Percentiles rank a stretch among this genome's conserved stretches.
Evolutionary conservation across 1,284 basidiomycete species (phyloP).

Genomic region (Polyporus tsugae): DNA sequence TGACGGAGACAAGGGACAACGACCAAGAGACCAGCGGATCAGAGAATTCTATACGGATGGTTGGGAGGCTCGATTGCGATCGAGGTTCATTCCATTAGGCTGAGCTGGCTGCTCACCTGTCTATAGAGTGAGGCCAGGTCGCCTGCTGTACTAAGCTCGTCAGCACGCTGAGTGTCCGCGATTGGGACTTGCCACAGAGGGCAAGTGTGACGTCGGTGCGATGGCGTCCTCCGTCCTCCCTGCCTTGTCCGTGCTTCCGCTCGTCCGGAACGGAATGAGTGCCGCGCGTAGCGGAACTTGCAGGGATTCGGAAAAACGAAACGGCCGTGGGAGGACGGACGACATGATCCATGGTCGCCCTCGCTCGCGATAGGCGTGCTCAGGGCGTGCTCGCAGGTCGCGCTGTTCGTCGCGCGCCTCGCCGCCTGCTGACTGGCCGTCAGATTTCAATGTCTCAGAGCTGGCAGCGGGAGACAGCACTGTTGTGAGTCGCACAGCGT

Average conservation of each 20-base stretch:
- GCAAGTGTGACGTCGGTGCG: neutral
- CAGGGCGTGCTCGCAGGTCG: neutral
- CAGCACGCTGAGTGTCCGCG: slow-evolving; percentile 3
- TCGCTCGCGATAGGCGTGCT: slow-evolving; percentile 23
- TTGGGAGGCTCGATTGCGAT: slow-evolving; percentile 1
- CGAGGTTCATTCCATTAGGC: neutral
- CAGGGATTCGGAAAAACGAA: slow-evolving; percentile 4
- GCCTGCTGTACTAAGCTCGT: neutral
- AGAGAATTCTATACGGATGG: slow-evolving; percentile 3
- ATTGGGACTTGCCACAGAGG: neutral
- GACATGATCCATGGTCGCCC: neutral
- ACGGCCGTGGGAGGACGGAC: neutral
- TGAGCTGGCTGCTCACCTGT: neutral
- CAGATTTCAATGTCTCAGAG: slow-evolving; percentile 2
- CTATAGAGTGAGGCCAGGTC: neutral
- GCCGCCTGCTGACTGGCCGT: neutral
- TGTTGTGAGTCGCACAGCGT: slow-evolving; percentile 13
- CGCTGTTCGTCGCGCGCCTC: slow-evolving; percentile 20
- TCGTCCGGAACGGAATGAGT: slow-evolving; percentile 1
- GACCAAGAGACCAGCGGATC: neutral
- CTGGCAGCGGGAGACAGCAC: slow-evolving; percentile 7
- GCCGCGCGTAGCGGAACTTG: neutral
- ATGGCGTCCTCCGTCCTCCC: neutral
- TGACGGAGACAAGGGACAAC: neutral
- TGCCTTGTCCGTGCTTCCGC: neutral